phyloP scores from a whole-genome alignment of 768 basidiomycete species.

The Hirschioporus abietinus region DNA sequence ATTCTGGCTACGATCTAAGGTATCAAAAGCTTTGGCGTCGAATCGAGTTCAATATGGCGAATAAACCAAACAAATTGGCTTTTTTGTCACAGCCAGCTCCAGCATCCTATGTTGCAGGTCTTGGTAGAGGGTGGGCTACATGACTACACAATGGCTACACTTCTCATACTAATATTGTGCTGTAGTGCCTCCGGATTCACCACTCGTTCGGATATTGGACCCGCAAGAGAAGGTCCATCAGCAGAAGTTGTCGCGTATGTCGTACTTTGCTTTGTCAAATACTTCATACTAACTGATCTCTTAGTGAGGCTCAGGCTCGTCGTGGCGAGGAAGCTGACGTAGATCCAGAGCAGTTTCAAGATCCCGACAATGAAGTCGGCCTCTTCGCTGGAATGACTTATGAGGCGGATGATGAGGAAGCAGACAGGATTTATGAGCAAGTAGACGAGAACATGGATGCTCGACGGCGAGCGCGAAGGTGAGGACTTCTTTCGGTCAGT shows the following conservation, averaged over 20 bases:
- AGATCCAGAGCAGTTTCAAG: conserved; percentile 89
- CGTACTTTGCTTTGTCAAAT: not conserved
- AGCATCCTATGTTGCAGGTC: conserved; percentile 96
- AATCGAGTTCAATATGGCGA: conserved; percentile 29
- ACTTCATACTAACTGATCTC: conserved; percentile 10
- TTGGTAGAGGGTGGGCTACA: conserved; percentile 81
- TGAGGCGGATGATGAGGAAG: conserved; percentile 97
- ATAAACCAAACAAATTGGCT: conserved; percentile 74
- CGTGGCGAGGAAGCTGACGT: conserved; percentile 86
- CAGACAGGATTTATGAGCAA: conserved; percentile 89
- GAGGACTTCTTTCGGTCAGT: conserved; percentile 35
- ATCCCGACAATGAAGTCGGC: conserved; percentile 96
- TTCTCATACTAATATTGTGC: conserved; percentile 13
- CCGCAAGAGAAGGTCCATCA: conserved; percentile 91
- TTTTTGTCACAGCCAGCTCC: conserved; percentile 92
- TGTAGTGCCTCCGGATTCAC: conserved; percentile 92
- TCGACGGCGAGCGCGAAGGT: conserved; percentile 75
- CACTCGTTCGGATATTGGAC: conserved; percentile 97
- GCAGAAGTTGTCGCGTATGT: conserved; percentile 86
- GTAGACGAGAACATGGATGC: conserved; percentile 91
- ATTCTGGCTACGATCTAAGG: too few relatives aligned
- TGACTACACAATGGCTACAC: not conserved
- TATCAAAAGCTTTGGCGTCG: too few relatives aligned
- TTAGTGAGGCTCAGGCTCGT: conserved; percentile 80
- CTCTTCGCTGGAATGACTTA: conserved; percentile 95